phyloP scores from a whole-genome alignment of 2,329 filamentous ascomycete genomes.

The Gnomoniopsis sp. region DNA sequence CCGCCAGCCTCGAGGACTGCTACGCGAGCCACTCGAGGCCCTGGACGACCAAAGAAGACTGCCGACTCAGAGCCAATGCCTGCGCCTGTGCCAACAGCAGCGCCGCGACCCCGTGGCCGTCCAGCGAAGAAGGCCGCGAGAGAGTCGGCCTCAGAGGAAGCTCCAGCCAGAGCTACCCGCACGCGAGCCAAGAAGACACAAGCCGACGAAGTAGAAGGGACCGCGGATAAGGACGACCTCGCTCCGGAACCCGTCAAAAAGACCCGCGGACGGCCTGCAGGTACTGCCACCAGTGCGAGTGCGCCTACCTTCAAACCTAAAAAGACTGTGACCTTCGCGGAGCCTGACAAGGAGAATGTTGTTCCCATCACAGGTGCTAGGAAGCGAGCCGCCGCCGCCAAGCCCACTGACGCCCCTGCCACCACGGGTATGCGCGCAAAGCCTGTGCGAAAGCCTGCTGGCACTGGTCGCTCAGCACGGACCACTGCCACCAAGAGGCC shows the following conservation, averaged over 20 bases:
- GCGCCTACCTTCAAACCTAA: constrained; percentile 43
- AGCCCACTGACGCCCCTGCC: constrained; percentile 27
- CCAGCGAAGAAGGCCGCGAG: constrained; percentile 30
- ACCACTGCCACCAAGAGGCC: constrained; percentile 25
- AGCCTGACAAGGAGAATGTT: constrained; percentile 63
- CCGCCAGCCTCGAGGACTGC: constrained; percentile 22
- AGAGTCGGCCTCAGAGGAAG: constrained; percentile 24
- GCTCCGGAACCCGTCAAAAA: constrained; percentile 33
- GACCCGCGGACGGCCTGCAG: constrained; percentile 32
- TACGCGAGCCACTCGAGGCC: constrained; percentile 42
- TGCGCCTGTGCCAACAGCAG: constrained; percentile 18
- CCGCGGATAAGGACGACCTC: constrained; percentile 26
- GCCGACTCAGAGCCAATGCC: constrained; percentile 23
- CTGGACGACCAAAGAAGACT: constrained; percentile 42
- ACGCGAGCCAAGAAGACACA: constrained; percentile 26
- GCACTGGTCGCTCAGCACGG: constrained; percentile 26
- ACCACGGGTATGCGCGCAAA: constrained; percentile 39
- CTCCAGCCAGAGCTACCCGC: constrained; percentile 24
- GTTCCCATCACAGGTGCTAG: constrained; percentile 32
- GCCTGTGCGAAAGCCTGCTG: constrained; percentile 46
- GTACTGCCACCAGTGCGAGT: constrained; percentile 32
- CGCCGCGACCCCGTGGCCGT: constrained; percentile 24
- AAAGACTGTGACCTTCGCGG: constrained; percentile 63
- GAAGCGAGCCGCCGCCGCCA: constrained; percentile 34
- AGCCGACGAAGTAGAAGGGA: constrained; percentile 21